These are phyloP conservation scores for Adiantum capillusveneris DNA, from an alignment of 75 land plant genomes.

Conservation along the genomic window DNA sequence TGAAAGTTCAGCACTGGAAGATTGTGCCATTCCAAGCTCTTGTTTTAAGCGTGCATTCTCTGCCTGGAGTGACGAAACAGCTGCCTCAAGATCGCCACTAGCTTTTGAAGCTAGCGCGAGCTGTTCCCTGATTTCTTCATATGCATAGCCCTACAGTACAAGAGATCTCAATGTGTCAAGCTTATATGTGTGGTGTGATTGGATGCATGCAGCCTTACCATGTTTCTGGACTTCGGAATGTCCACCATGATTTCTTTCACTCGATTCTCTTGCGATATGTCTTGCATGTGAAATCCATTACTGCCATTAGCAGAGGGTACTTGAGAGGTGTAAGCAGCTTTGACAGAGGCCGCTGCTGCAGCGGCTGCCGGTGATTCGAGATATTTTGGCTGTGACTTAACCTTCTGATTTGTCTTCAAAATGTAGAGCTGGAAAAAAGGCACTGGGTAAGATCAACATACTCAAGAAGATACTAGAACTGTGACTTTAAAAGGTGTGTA, in stretches of 20 bases:
- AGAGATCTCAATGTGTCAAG: no score
- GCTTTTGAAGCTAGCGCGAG: slow-evolving; percentile 32
- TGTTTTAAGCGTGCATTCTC: slow-evolving; percentile 54
- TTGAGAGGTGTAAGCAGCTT: slow-evolving; percentile 21
- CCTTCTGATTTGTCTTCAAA: slow-evolving; percentile 64
- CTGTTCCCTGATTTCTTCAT: slow-evolving; percentile 24
- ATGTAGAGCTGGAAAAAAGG: slow-evolving; percentile 59
- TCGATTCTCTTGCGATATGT: slow-evolving; percentile 46
- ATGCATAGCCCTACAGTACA: neutral
- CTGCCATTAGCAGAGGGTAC: slow-evolving; percentile 17
- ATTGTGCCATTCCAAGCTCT: slow-evolving; percentile 63
- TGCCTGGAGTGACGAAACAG: slow-evolving; percentile 50
- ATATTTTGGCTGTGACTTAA: slow-evolving; percentile 14
- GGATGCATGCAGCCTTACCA: slow-evolving; percentile 20
- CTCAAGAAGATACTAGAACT: neutral
- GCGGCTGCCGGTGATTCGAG: no score
- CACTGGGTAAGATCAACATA: no score
- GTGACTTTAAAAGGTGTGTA: neutral
- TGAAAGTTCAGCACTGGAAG: slow-evolving; percentile 52
- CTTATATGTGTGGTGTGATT: no score
- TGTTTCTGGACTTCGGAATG: slow-evolving; percentile 35
- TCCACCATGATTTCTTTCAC: slow-evolving; percentile 63
- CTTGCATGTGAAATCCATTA: slow-evolving; percentile 42
- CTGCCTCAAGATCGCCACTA: slow-evolving; percentile 59
- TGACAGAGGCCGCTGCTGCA: slow-evolving; percentile 43